Conservation (phyloP, 768 basidiomycete genomes). For the Mycena indigotica region DNA sequence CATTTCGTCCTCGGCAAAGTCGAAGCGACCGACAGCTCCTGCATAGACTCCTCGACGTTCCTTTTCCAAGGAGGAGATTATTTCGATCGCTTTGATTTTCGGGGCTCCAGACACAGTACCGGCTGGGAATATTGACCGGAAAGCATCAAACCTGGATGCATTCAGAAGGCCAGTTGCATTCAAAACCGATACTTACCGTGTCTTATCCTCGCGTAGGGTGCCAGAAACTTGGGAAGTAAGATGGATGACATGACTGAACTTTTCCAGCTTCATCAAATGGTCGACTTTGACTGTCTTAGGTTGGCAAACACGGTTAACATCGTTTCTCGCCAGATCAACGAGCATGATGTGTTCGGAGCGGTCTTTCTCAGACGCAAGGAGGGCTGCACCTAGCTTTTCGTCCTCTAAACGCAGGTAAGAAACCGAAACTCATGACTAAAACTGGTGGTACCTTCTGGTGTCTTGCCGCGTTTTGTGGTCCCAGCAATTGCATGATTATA, state of each 20-base stretch:
- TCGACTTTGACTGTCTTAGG: conserved; percentile 96
- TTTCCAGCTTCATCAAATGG: conserved; percentile 89
- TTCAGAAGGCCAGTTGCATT: conserved; percentile 6
- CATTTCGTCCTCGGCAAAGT: conserved; percentile 93
- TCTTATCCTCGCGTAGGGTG: conserved; percentile 74
- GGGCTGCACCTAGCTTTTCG: conserved; percentile 67
- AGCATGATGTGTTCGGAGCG: conserved; percentile 99
- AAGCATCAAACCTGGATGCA: conserved; percentile 84
- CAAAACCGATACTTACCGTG: conserved; percentile 55
- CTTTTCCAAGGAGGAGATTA: conserved; percentile 82
- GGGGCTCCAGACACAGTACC: conserved; percentile 99
- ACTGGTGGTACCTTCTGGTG: conserved; percentile 75
- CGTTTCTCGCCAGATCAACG: conserved; percentile 95
- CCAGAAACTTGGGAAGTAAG: conserved; percentile 95
- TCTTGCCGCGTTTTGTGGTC: conserved; percentile 86
- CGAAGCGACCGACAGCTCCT: conserved; percentile 96
- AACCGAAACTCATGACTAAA: conserved; percentile 4
- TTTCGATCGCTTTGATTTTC: conserved; percentile 97
- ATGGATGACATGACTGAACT: conserved; percentile 98
- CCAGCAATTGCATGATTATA: conserved; percentile 99
- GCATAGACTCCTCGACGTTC: conserved; percentile 94
- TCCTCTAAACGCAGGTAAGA: conserved; percentile 67
- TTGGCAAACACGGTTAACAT: conserved; percentile 96
- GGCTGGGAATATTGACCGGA: conserved; percentile 98
- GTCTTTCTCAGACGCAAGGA: conserved; percentile 89